Conservation (phyloP, 2,329 filamentous ascomycete species). For the Ustilaginoidea virens region DNA sequence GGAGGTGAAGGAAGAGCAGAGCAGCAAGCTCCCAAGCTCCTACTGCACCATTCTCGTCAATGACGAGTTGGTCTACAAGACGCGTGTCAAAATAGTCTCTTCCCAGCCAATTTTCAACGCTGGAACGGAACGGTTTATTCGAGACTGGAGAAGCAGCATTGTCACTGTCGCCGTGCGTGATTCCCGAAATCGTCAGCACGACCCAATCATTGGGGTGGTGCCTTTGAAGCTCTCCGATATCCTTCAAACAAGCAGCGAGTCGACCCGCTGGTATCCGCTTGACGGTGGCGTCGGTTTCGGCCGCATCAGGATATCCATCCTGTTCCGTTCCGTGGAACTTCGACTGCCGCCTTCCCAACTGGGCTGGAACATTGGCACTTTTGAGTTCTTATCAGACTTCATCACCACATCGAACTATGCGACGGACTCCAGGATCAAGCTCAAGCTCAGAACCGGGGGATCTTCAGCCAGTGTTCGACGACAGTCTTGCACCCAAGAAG, state of each 20-base stretch:
- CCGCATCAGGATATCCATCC: constrained; percentile 69
- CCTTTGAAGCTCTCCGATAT: constrained; percentile 77
- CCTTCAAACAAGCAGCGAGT: constrained; percentile 73
- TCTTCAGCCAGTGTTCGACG: constrained; percentile 57
- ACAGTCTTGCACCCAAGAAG: constrained; percentile 44
- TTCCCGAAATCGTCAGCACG: constrained; percentile 77
- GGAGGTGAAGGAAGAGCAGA: constrained; percentile 72
- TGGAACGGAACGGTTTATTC: constrained; percentile 80
- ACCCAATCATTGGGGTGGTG: constrained; percentile 85
- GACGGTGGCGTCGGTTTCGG: constrained; percentile 91
- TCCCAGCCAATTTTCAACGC: constrained; percentile 96
- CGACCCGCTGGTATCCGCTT: constrained; percentile 88
- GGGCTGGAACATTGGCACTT: constrained; percentile 91
- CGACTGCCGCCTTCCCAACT: constrained; percentile 71
- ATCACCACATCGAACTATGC: constrained; percentile 51
- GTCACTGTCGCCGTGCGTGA: constrained; percentile 83
- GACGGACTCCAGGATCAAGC: constrained; percentile 52
- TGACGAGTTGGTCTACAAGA: constrained; percentile 82
- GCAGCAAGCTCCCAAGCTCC: constrained; percentile 66
- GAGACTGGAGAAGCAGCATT: constrained; percentile 82
- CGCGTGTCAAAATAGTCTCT: constrained; percentile 83
- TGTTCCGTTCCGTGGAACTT: constrained; percentile 83
- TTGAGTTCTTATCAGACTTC: constrained; percentile 63
- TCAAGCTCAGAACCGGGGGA: constrained; percentile 72
- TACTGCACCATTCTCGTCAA: constrained; percentile 91